phyloP scores from a whole-genome alignment of 345 rosid genomes.

The Linum lewisii region DNA sequence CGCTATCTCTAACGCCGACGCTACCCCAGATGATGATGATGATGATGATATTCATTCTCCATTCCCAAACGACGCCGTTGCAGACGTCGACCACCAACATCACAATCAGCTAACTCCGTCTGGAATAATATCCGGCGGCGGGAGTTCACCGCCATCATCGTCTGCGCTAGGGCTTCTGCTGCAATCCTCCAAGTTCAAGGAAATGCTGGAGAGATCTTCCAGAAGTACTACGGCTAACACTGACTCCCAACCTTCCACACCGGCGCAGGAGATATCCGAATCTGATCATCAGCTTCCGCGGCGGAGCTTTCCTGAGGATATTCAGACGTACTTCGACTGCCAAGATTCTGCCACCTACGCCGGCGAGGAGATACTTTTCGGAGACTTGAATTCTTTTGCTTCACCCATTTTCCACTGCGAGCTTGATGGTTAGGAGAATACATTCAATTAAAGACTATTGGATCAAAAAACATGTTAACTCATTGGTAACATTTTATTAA shows the following conservation, averaged over 20 bases:
- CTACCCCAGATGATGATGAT: too few species aligned
- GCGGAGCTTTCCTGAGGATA: conserved; percentile 3
- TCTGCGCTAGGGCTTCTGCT: conserved; percentile 2
- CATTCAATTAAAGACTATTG: too few species aligned
- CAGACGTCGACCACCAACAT: too few species aligned
- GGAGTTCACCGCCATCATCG: not conserved
- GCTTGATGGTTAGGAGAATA: not conserved
- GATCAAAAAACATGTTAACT: too few species aligned
- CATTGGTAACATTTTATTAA: too few species aligned
- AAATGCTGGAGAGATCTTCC: conserved; percentile 4
- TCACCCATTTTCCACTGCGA: conserved; percentile 3
- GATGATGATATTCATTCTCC: not conserved
- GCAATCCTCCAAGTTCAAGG: conserved; percentile 6
- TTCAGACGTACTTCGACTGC: conserved; percentile 4
- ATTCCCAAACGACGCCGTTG: not conserved
- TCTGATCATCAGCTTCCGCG: not conserved
- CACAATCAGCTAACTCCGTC: not conserved
- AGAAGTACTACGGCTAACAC: not conserved
- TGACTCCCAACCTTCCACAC: not conserved
- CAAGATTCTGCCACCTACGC: not conserved
- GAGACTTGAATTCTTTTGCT: not conserved
- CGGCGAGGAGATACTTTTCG: not conserved
- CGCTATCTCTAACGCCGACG: not conserved
- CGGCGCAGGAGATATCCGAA: not conserved
- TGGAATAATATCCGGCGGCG: not conserved